Evolutionary conservation across 208 protist species (phyloP), one percentile per base, ranked within the genome.

Genomic region (Acanthamoeba triangularis): DNA sequence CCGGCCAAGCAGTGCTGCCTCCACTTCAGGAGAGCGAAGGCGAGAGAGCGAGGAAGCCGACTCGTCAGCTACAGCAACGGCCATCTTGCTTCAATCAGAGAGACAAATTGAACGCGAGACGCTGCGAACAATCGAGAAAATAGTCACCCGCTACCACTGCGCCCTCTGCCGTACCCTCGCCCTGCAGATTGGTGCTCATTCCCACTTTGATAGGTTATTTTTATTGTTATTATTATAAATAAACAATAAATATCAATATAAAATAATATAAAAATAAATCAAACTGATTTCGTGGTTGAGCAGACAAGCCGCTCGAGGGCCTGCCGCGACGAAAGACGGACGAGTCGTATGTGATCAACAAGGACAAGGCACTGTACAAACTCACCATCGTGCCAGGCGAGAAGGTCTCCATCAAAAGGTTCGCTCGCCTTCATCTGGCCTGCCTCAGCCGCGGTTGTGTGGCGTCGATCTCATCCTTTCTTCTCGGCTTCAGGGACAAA

Each of bases 341-440:
- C 65, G 30, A 74, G 30, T 74, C 65, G 14, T 74, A 41, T 30
- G 65, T 74, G 30, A 37, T 74, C 65, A 74, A 37, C 30, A 74
- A 74, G 30, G 30, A 74, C 28, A 74, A 74, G 65, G 30, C 65
- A 74, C 65, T 74, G 65, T 74, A 74, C 65, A 74, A 74, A 37
- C 65, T 74, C 65, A 74, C 65, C 65, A 74, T 74, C 65, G 65
- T 74, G 65, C 65, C 65, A 30, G 65, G 65, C 65, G 65, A 74
- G 65, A 74, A 74, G 65, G 65, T 74, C 1, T 74, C 65, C 65
- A 74, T 74, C 65, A 74, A 74, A 25, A 33, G 65, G 65, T 74
- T 4, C 65, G 59, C 13, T 59, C 13, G 13, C 54, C 20, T 59
- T 23, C 13, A 2, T 59, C 1, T 25, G 4, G 54, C 1, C 54